phyloP scores from a whole-genome alignment of 169 alveolate species.

The Amoebophrya sp. region DNA sequence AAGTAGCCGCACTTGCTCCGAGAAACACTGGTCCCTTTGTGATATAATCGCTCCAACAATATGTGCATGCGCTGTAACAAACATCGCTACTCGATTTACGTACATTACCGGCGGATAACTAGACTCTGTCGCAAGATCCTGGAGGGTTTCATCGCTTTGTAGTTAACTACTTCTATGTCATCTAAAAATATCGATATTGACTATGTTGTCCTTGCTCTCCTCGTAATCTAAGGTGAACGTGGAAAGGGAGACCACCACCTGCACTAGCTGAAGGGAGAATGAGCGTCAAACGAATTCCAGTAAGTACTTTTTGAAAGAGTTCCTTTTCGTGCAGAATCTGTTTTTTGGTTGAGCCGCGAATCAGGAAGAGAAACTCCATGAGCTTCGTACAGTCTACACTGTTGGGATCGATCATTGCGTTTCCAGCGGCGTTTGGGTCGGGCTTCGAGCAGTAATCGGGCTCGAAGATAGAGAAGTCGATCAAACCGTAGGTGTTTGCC shows the following conservation, averaged over 20 bases:
- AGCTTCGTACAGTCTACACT: not conserved
- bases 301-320: not conserved
- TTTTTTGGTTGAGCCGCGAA: not conserved
- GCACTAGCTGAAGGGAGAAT: too few species aligned
- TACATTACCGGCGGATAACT: not conserved
- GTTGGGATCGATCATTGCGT: not conserved
- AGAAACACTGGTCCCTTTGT: not conserved
- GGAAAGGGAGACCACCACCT: too few species aligned
- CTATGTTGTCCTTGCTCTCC: not conserved
- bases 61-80: not conserved
- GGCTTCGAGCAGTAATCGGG: not conserved
- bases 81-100: not conserved
- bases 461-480: not conserved
- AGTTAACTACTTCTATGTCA: too few species aligned
- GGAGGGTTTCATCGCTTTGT: too few species aligned
- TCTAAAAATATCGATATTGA: too few species aligned
- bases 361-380: not conserved
- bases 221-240: too few species aligned
- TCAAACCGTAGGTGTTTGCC: not conserved
- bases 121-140: too few species aligned
- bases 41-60: not conserved
- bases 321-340: not conserved
- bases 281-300: not conserved
- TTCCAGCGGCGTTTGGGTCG: not conserved
- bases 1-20: not conserved